Conservation (phyloP, 352 stramenopile species). For the Pythium sp. region DNA sequence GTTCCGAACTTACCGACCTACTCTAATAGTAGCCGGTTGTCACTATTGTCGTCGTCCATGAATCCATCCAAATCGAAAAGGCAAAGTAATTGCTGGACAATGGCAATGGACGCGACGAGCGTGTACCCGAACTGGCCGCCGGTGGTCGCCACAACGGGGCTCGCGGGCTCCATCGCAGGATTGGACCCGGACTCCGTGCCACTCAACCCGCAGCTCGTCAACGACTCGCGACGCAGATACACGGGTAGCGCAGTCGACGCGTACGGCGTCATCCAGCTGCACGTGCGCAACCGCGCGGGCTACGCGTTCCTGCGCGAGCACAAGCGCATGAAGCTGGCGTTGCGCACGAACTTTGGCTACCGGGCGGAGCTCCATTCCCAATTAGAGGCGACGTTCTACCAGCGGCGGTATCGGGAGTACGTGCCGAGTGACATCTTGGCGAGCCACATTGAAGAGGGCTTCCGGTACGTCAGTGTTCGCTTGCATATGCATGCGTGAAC, state of each 20-base stretch:
- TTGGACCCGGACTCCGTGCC: conserved; percentile 47
- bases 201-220: conserved; percentile 42
- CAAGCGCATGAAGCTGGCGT: conserved; percentile 33
- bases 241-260: conserved; percentile 44
- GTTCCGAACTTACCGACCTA: background rate
- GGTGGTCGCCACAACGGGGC: conserved; percentile 42
- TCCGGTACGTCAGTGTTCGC: conserved; percentile 25
- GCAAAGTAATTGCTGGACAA: conserved; percentile 3
- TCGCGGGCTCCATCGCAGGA: conserved; percentile 46
- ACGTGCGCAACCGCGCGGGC: conserved; percentile 50
- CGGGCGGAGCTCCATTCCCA: conserved; percentile 3
- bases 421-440: conserved; percentile 48
- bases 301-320: conserved; percentile 54
- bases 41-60: background rate
- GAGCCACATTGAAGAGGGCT: conserved; percentile 29
- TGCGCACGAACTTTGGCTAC: background rate
- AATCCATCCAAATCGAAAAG: background rate
- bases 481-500: background rate
- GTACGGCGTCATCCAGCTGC: conserved; percentile 40
- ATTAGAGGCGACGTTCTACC: conserved; percentile 29
- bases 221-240: conserved; percentile 42
- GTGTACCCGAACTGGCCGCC: conserved; percentile 58
- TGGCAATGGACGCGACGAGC: conserved; percentile 50
- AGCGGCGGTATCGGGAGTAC: conserved; percentile 36
- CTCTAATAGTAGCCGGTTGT: background rate